phyloP scores from a whole-genome alignment of 257 asterid species.

The Paraleonurus japonicus region DNA sequence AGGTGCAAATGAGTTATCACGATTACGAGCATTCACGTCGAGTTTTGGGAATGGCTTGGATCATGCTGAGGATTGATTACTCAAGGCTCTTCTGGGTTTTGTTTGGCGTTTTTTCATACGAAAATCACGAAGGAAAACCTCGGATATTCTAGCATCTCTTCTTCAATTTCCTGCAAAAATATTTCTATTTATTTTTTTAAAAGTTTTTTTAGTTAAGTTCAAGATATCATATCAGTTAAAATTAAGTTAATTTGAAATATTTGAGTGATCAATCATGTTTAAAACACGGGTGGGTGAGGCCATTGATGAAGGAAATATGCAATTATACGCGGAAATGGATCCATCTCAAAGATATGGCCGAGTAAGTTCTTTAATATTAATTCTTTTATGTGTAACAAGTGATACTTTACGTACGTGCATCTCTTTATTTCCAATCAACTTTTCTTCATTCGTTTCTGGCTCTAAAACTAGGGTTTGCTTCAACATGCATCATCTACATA shows the following conservation, averaged over 20 bases:
- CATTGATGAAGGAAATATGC: constrained; percentile 37
- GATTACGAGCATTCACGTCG: constrained; percentile 43
- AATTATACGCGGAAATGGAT: constrained; percentile 64
- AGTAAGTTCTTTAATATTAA: constrained; percentile 40
- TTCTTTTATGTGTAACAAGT: background rate
- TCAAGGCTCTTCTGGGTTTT: constrained; percentile 75
- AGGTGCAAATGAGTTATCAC: constrained; percentile 40
- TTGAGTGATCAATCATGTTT: constrained; percentile 35
- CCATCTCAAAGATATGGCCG: constrained; percentile 79
- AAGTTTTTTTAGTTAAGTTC: background rate
- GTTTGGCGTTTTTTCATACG: constrained; percentile 70
- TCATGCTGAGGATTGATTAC: constrained; percentile 74
- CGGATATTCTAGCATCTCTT: constrained; percentile 55
- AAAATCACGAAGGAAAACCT: constrained; percentile 83
- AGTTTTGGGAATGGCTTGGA: constrained; percentile 64
- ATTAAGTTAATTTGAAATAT: no score
- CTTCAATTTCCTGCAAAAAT: background rate
- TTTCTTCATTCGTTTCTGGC: no score
- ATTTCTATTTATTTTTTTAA: background rate
- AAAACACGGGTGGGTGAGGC: constrained; percentile 31
- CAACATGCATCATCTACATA: constrained; percentile 5
- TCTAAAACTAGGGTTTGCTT: background rate
- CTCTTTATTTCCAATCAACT: background rate
- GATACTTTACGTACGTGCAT: background rate
- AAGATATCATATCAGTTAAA: background rate